Evolutionary conservation across 2,329 filamentous ascomycete species (phyloP).

Genomic region (Aureobasidium leucospermi): DNA sequence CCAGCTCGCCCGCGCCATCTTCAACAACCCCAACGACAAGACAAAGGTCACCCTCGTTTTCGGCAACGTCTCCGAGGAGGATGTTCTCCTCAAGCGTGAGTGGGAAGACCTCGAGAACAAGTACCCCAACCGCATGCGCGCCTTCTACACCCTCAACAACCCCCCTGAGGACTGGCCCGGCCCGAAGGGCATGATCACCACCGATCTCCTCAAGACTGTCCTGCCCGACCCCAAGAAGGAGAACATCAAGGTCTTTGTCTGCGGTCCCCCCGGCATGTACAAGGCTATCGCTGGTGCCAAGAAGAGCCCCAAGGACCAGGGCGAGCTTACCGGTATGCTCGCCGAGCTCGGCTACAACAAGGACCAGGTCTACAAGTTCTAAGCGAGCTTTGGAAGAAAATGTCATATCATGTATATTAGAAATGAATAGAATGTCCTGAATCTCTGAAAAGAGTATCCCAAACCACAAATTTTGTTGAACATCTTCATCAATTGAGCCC

Average conservation of each 20-base stretch:
- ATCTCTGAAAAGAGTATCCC: background rate
- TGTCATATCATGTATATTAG: constrained; percentile 5
- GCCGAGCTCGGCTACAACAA: constrained; percentile 76
- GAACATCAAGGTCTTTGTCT: constrained; percentile 95
- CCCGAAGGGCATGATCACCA: constrained; percentile 69
- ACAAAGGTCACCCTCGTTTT: constrained; percentile 96
- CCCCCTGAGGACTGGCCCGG: constrained; percentile 67
- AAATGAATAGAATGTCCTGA: background rate
- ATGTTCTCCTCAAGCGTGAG: constrained; percentile 86
- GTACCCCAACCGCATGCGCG: constrained; percentile 89
- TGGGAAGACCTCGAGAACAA: constrained; percentile 84
- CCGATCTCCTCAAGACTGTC: constrained; percentile 91
- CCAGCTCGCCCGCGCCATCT: constrained; percentile 84
- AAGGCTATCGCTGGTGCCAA: constrained; percentile 86
- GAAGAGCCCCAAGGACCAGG: constrained; percentile 89
- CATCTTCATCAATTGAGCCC: no score
- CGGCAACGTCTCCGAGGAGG: constrained; percentile 81
- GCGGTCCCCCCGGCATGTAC: constrained; percentile 87
- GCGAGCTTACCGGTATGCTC: constrained; percentile 73
- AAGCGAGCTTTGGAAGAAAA: constrained; percentile 23
- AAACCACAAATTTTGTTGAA: no score
- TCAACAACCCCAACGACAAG: constrained; percentile 93
- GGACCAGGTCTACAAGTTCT: constrained; percentile 97
- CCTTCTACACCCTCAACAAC: constrained; percentile 89
- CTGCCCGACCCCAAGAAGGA: constrained; percentile 85